Evolutionary conservation across 139 green algal species (phyloP), one percentile per base, ranked within the genome.

Genomic region (Chlamydomonas schloesseri): DNA sequence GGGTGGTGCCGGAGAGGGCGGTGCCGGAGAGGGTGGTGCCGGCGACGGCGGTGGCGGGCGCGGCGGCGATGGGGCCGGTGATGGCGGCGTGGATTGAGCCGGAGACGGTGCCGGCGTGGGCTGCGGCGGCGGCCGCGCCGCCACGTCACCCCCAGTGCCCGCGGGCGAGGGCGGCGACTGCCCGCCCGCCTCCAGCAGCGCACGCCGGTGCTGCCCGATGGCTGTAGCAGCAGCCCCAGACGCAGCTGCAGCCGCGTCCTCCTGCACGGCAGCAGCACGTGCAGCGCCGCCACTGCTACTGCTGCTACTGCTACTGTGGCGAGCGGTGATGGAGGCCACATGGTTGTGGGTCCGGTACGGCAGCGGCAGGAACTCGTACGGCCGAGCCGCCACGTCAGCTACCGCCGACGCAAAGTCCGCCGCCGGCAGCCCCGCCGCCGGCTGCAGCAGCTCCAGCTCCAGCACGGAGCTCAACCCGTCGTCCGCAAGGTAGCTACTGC

Each of bases 361-460:
- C 58, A 72, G 36, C 1, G 75, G 75, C 34, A 82, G 75, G 75
- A n/a, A 82, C 5, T 23, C 21, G 15, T 14, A 20, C 18, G 55
- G 53, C 3, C 14, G 2, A 5, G 37, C 18, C 5, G 73, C 73
- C 13, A 81, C n/a, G 9, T 69, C 55, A 3, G n/a, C 8, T 18
- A 83, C 69, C 60, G 76, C 60, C 28, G 29, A 23, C 46, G 28
- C 42, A n/a, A 84, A 84, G 64, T 84, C 64, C 29, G 0, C n/a
- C 4, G 29, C 15, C 29, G 78, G 64, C 21, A 84, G n/a, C 62
- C 6, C 78, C 42, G 62, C 6, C 29, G 29, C n/a, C 78, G 29
- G 62, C 42, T 29, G 36, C 26, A 20, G 18, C 62, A 84, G 78
- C 37, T 46, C 18, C 64, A n/a, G 42, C 15, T 34, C 60, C 28